Percentiles rank a stretch among this genome's conserved stretches.
Evolutionary conservation across 2,329 filamentous ascomycete genomes (phyloP).

Genomic region (Dactylonectria macrodidyma): DNA sequence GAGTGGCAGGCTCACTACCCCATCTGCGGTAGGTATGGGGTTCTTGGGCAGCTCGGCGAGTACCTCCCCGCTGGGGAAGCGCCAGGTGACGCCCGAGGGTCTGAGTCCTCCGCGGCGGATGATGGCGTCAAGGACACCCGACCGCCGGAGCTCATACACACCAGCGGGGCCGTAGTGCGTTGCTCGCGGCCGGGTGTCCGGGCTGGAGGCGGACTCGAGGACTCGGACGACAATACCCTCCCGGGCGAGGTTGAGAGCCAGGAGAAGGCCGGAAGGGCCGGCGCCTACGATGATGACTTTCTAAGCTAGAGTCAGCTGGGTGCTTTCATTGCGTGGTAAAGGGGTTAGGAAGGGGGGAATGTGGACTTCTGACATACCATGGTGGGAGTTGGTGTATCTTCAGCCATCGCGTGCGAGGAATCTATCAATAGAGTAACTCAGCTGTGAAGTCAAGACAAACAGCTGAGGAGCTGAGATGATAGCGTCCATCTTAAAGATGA

Average conservation of each 20-base stretch:
- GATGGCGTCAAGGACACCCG: conserved; percentile 64
- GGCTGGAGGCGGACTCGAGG: conserved; percentile 67
- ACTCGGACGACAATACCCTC: conserved; percentile 67
- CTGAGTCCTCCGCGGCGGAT: not conserved
- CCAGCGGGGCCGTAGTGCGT: conserved; percentile 74
- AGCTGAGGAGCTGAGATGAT: not conserved
- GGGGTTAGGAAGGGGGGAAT: not conserved
- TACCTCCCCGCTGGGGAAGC: not conserved
- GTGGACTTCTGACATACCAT: not conserved
- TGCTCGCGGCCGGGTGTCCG: conserved; percentile 74
- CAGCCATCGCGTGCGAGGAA: not conserved
- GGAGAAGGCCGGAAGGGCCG: conserved; percentile 64
- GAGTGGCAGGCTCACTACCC: not conserved
- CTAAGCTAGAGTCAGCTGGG: not conserved
- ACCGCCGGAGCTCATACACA: conserved; percentile 70
- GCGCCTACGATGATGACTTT: conserved; percentile 61
- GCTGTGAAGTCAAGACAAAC: too few species aligned
- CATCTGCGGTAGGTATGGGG: not conserved
- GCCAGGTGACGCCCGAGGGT: not conserved
- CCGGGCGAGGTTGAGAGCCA: conserved; percentile 67
- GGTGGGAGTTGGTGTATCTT: not conserved
- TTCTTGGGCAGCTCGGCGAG: conserved; percentile 1
- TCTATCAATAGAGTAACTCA: not conserved
- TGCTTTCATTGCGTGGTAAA: not conserved
- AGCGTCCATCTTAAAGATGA: not conserved